Percentiles rank a stretch among this genome's conserved stretches.
Conservation (phyloP, 129 eudicot genomes). For the Flaveria bidentis region DNA sequence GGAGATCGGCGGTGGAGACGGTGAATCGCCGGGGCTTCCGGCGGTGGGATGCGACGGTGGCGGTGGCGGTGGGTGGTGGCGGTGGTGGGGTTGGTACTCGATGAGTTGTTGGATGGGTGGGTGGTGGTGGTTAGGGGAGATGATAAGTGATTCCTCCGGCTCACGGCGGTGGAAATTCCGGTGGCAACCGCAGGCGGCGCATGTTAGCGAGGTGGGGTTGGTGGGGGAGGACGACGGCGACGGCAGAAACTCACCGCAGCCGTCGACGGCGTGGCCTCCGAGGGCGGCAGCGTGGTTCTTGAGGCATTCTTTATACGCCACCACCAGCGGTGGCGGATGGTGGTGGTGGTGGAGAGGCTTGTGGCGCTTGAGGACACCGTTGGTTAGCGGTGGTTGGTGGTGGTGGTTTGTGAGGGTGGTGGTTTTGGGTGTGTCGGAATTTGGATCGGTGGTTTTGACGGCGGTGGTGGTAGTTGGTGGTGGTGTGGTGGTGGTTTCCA, state of each 20-base stretch:
- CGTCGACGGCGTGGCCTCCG: slow-evolving; percentile 40
- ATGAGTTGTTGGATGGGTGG: slow-evolving; percentile 38
- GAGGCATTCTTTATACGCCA: slow-evolving; percentile 13
- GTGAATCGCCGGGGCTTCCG: slow-evolving; percentile 29
- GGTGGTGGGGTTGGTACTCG: slow-evolving; percentile 74
- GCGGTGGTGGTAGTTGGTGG: neutral
- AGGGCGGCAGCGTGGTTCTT: slow-evolving; percentile 61
- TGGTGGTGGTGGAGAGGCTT: neutral
- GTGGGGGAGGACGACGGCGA: slow-evolving; percentile 33
- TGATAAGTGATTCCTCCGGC: slow-evolving; percentile 44
- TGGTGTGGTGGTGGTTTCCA: neutral
- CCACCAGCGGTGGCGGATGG: neutral
- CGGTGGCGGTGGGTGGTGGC: slow-evolving; percentile 66
- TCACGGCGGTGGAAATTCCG: slow-evolving; percentile 97
- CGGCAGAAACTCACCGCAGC: slow-evolving; percentile 42
- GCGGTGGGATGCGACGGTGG: slow-evolving; percentile 6
- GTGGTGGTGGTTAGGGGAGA: slow-evolving; percentile 13
- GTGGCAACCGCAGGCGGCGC: slow-evolving; percentile 59
- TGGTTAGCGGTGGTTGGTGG: neutral
- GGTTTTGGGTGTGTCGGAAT: neutral
- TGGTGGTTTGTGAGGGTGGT: neutral
- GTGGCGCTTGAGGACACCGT: neutral
- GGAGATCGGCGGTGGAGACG: slow-evolving; percentile 45
- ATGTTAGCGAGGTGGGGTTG: slow-evolving; percentile 37
- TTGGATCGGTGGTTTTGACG: neutral